phyloP scores from a whole-genome alignment of 2,329 filamentous ascomycete genomes.

The Cercospora berteroae region DNA sequence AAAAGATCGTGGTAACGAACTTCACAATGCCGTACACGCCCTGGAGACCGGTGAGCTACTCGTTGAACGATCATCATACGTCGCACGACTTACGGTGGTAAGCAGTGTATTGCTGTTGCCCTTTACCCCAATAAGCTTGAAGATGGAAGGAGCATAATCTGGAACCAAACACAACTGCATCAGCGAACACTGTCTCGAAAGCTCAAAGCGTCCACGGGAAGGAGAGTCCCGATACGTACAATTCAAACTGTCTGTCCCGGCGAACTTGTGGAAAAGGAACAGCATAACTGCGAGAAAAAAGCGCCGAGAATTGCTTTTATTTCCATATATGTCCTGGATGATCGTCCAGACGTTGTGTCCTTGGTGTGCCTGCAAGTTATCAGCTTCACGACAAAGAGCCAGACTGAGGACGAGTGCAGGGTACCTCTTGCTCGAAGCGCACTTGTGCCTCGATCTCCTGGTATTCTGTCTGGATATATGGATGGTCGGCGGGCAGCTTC shows the following conservation, averaged over 20 bases:
- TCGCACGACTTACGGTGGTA: conserved; percentile 12
- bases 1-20: conserved; percentile 23
- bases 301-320: conserved; percentile 17
- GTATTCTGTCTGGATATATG: conserved; percentile 27
- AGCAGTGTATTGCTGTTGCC: conserved; percentile 17
- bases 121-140: conserved; percentile 22
- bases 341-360: conserved; percentile 22
- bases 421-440: conserved; percentile 23
- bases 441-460: conserved; percentile 29
- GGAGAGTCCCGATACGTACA: not conserved
- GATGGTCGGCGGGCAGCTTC: conserved; percentile 26
- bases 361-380: conserved; percentile 8
- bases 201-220: not conserved
- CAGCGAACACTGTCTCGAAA: not conserved
- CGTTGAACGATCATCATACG: not conserved
- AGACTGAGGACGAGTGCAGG: not conserved
- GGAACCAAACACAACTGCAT: not conserved
- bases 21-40: conserved; percentile 28
- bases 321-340: conserved; percentile 19
- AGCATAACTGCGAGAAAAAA: conserved; percentile 24
- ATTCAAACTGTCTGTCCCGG: conserved; percentile 22
- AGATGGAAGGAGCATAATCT: conserved; percentile 20
- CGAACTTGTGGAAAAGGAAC: conserved; percentile 27
- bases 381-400: not conserved
- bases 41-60: conserved; percentile 11